These are phyloP conservation scores for Plasmopara viticola DNA, from an alignment of 352 stramenopile genomes.

Conservation along the genomic window DNA sequence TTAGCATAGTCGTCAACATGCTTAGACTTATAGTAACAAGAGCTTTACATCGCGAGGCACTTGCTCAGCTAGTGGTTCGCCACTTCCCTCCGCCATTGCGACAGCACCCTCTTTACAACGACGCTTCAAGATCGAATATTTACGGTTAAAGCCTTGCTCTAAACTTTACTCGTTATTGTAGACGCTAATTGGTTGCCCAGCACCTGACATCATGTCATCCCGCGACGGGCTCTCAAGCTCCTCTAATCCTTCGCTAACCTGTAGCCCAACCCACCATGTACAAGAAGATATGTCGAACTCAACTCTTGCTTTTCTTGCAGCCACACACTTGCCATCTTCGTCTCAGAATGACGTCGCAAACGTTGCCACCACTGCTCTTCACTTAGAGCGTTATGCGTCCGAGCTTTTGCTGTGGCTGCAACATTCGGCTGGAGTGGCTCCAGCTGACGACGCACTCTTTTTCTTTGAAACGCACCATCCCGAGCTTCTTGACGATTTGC, in stretches of 20 bases:
- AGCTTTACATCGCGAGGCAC: slow-evolving; percentile 12
- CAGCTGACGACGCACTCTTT: slow-evolving; percentile 53
- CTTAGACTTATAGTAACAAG: background rate
- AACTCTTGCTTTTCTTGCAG: slow-evolving; percentile 17
- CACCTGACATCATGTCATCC: slow-evolving; percentile 14
- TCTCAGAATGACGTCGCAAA: slow-evolving; percentile 14
- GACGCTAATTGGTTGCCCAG: background rate
- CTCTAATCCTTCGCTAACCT: slow-evolving; percentile 5
- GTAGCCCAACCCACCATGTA: slow-evolving; percentile 9
- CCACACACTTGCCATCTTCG: slow-evolving; percentile 13
- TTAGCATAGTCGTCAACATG: background rate
- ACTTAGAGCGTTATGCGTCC: slow-evolving; percentile 39
- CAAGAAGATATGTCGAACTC: slow-evolving; percentile 19
- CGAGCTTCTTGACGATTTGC: slow-evolving; percentile 42
- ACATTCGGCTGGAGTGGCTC: slow-evolving; percentile 19
- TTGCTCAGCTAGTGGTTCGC: slow-evolving; percentile 13
- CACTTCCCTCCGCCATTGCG: slow-evolving; percentile 20
- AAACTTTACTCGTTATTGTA: background rate
- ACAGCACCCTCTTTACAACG: slow-evolving; percentile 1
- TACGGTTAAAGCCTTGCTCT: slow-evolving; percentile 3
- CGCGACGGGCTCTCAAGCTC: slow-evolving; percentile 15
- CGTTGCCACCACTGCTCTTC: slow-evolving; percentile 21
- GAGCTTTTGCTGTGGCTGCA: slow-evolving; percentile 54
- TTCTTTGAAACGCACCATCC: slow-evolving; percentile 60
- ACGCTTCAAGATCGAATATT: slow-evolving; percentile 23